A percentile compares a stretch with the other conserved stretches of the same genome.
These are phyloP conservation scores for Pelargonium fulgidum DNA, from an alignment of 441 rosid genomes.

Conservation along the genomic window DNA sequence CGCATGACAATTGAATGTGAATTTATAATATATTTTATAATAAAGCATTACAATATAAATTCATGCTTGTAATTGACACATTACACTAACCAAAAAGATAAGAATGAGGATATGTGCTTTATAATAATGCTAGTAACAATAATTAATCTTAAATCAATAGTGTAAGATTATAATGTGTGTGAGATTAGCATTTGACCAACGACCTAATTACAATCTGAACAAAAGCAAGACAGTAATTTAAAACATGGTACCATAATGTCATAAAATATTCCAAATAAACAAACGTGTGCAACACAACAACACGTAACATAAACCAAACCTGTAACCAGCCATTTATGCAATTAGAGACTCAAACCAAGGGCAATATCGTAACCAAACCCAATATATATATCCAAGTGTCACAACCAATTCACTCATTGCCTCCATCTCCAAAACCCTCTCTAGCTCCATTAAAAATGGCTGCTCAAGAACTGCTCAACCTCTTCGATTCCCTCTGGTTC, in stretches of 20 bases:
- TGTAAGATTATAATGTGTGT: too few species aligned
- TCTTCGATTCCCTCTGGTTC: slow-evolving; percentile 44
- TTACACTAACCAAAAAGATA: background rate
- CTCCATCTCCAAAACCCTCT: background rate
- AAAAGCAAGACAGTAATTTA: background rate
- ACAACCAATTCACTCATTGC: background rate
- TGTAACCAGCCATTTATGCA: slow-evolving; percentile 10
- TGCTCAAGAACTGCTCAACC: slow-evolving; percentile 34
- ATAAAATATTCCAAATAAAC: background rate
- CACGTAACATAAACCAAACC: background rate
- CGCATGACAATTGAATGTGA: too few species aligned
- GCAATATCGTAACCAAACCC: slow-evolving; percentile 9
- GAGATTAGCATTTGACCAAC: background rate
- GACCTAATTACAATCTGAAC: background rate
- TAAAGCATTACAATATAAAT: too few species aligned
- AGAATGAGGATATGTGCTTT: background rate
- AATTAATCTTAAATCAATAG: too few species aligned
- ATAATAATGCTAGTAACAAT: too few species aligned
- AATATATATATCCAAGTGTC: background rate
- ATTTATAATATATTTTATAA: too few species aligned
- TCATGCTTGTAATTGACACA: background rate
- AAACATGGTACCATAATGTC: background rate
- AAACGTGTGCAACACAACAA: slow-evolving; percentile 1
- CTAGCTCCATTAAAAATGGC: slow-evolving; percentile 21
- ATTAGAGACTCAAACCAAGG: slow-evolving; percentile 19